Percentiles rank a stretch among this genome's conserved stretches.
Conservation (phyloP, 805 yeast genomes). For the Cyberlindnera euphorbiae region DNA sequence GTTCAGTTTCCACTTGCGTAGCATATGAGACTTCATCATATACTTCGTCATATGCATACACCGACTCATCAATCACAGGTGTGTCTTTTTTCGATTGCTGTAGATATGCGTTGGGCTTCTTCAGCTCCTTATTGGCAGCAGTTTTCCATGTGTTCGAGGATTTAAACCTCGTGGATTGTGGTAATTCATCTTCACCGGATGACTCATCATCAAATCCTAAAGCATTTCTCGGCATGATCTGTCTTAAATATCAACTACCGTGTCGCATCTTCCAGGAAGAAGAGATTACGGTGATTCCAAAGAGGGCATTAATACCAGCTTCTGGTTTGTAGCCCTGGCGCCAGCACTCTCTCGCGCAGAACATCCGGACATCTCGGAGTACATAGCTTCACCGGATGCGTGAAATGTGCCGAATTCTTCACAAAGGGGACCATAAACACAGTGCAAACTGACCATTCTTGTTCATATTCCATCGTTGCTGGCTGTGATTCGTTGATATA, state of each 20-base stretch:
- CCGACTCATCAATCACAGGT: constrained; percentile 15
- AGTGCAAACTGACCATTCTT: too few relatives aligned
- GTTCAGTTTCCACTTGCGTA: background rate
- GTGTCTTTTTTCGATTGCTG: background rate
- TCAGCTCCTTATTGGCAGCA: constrained; percentile 1
- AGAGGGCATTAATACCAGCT: too few relatives aligned
- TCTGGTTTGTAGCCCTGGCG: background rate
- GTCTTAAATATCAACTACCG: background rate
- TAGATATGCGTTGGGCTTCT: constrained; percentile 1
- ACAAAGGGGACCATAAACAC: too few relatives aligned
- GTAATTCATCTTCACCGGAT: constrained; percentile 4
- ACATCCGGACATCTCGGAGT: background rate
- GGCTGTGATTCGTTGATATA: too few relatives aligned
- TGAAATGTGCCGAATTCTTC: too few relatives aligned
- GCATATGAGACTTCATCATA: constrained; percentile 35
- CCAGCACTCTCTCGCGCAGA: too few relatives aligned
- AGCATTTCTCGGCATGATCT: constrained; percentile 7
- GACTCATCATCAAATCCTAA: constrained; percentile 15
- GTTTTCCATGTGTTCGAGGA: too few relatives aligned
- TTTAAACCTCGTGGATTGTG: too few relatives aligned
- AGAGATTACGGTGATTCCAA: too few relatives aligned
- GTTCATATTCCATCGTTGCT: too few relatives aligned
- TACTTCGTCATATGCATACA: constrained; percentile 43
- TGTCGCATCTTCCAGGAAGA: too few relatives aligned
- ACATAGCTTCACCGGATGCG: too few relatives aligned